Percentiles rank a stretch among this genome's conserved stretches.
Conservation (phyloP, 768 basidiomycete genomes). For the Leccinum uliginosum region DNA sequence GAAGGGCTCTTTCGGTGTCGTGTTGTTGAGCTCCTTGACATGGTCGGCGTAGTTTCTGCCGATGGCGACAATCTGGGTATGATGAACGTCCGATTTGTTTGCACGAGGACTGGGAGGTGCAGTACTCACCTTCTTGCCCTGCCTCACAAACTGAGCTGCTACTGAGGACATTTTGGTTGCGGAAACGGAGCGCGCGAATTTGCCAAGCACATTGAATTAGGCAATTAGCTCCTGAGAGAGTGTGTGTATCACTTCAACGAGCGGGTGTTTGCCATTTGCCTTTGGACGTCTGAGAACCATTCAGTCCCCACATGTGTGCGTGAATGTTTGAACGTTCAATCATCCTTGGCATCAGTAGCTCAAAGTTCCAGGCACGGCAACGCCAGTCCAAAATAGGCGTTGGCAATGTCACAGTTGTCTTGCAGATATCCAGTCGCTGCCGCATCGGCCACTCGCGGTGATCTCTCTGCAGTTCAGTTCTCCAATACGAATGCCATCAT, state of each 20-base stretch:
- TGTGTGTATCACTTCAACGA: neutral
- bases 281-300: neutral
- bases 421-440: neutral
- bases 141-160: slow-evolving; percentile 39
- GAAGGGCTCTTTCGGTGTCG: slow-evolving; percentile 87
- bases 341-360: neutral
- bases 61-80: slow-evolving; percentile 83
- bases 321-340: neutral
- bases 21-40: slow-evolving; percentile 87
- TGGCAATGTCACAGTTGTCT: neutral
- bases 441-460: neutral
- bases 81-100: neutral
- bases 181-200: slow-evolving; percentile 1
- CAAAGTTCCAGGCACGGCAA: neutral
- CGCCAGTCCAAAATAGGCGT: neutral
- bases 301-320: neutral
- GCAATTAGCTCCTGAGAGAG: neutral
- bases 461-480: neutral
- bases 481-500: no score
- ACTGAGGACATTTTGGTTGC: slow-evolving; percentile 27
- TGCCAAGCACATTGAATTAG: neutral
- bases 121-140: slow-evolving; percentile 42
- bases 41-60: slow-evolving; percentile 93
- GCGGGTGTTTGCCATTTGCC: neutral
- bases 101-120: neutral